Conservation (phyloP, 805 yeast species). For the Kodamaea kakaduensis region DNA sequence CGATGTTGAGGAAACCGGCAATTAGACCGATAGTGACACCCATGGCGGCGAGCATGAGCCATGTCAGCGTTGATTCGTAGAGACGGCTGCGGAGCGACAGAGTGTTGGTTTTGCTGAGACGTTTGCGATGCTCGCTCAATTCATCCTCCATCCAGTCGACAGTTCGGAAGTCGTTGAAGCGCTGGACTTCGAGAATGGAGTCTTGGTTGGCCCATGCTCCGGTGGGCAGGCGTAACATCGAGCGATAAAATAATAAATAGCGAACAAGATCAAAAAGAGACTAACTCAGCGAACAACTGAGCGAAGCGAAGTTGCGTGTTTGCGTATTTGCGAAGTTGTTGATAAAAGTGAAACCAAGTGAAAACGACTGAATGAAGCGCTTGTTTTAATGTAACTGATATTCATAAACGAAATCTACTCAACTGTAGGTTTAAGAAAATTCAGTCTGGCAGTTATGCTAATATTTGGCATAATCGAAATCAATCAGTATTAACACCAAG, state of each 20-base stretch:
- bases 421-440: too few species aligned
- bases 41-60: conserved; percentile 71
- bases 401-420: too few species aligned
- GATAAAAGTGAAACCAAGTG: background rate
- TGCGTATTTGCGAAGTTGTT: background rate
- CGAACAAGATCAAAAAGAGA: conserved; percentile 2
- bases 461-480: too few species aligned
- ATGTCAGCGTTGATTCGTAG: conserved; percentile 46
- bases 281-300: too few species aligned
- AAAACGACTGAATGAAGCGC: too few species aligned
- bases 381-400: too few species aligned
- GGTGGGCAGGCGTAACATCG: conserved; percentile 24
- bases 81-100: conserved; percentile 23
- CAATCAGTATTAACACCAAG: too few species aligned
- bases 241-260: too few species aligned
- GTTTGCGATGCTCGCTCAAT: conserved; percentile 41
- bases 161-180: conserved; percentile 60
- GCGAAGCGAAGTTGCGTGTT: too few species aligned
- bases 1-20: conserved; percentile 76
- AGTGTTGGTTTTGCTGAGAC: conserved; percentile 19
- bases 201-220: conserved; percentile 40
- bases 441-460: too few species aligned
- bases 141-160: conserved; percentile 71
- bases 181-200: conserved; percentile 35
- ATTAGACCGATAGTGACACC: conserved; percentile 77